Base-by-base conservation (phyloP, 805 yeast genomes). In the Nakazawaea ambrosiae region DNA sequence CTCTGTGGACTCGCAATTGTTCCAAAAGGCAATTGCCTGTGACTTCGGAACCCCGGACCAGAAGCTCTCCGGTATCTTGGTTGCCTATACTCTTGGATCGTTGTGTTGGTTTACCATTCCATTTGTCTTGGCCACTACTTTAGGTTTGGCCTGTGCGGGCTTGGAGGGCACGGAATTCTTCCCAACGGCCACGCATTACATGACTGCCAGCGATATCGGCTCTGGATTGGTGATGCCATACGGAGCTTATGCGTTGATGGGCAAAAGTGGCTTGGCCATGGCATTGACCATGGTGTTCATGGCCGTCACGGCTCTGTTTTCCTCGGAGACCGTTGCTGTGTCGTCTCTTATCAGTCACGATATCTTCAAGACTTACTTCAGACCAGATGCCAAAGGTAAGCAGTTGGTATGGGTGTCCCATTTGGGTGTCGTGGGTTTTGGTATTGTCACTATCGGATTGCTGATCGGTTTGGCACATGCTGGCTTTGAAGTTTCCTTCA, bases 271-370 rank as follows among this genome's bases (percentile, higher is more conserved):
- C 26, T 70, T 70, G 2, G 73, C 63, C 25, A 66, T 66, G 44
- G 60, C 72, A 12, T 58, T 71, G 36, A 47, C 67, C 31, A 56
- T 71, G 58, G 62, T 70, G 3, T 71, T 71, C 50, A 68, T 70
- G 70, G 74, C 75, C 16, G 69, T 64, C 16, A 71, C 78, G 1
- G 69, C 75, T 17, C 75, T 76, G 37, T 68, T 67, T 66, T 68
- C 75, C n/a, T 70, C 75, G 12, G 77, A 71, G 53, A 58, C 69
- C 36, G 67, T 71, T 50, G 73, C 78, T 5, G 75, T 70, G 4
- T 67, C 74, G 1, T 63, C 75, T 9, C 55, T 71, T 34, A 60
- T 61, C 49, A 66, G 75, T 19, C 69, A 69, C 46, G 78, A 71
- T 53, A 58, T 71, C 37, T 71, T 65, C 60, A 61, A 74, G 51